Evolutionary conservation across 2,329 filamentous ascomycete species (phyloP).

Genomic region (Aphanoascus verrucosus): DNA sequence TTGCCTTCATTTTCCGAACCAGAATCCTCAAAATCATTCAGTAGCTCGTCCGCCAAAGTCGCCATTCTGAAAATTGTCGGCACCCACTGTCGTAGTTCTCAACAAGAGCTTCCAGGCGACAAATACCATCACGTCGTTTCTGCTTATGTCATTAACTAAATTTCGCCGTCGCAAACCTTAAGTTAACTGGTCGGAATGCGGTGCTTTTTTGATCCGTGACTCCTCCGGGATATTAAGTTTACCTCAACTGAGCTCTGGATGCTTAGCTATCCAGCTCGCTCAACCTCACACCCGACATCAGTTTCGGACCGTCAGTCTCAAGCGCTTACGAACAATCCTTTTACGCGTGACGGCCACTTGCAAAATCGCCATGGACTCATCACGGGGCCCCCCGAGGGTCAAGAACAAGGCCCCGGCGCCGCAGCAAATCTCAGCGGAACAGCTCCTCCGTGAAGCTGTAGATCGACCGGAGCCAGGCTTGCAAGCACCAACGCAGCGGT

Average conservation of each 20-base stretch:
- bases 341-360: not conserved
- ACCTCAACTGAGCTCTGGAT: too few relatives aligned
- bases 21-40: constrained; percentile 82
- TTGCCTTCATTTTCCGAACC: constrained; percentile 63
- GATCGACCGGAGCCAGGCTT: constrained; percentile 84
- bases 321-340: not conserved
- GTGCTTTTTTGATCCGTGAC: too few relatives aligned
- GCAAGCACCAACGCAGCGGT: constrained; percentile 85
- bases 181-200: not conserved
- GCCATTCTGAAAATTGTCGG: constrained; percentile 50
- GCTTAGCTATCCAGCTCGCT: too few relatives aligned
- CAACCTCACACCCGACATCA: not conserved
- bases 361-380: constrained; percentile 62
- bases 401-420: constrained; percentile 97
- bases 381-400: constrained; percentile 84
- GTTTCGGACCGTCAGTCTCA: not conserved
- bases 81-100: too few relatives aligned
- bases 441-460: constrained; percentile 91
- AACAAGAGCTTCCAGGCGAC: too few relatives aligned
- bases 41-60: constrained; percentile 80
- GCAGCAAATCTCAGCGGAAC: constrained; percentile 87
- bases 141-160: not conserved
- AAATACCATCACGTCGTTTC: too few relatives aligned
- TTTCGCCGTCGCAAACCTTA: too few relatives aligned
- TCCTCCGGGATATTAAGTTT: too few relatives aligned